A percentile compares a stretch with the other conserved stretches of the same genome.
Conservation (phyloP, 371 early-diverging fungal species). For the Dinochytrium kinnereticum region DNA sequence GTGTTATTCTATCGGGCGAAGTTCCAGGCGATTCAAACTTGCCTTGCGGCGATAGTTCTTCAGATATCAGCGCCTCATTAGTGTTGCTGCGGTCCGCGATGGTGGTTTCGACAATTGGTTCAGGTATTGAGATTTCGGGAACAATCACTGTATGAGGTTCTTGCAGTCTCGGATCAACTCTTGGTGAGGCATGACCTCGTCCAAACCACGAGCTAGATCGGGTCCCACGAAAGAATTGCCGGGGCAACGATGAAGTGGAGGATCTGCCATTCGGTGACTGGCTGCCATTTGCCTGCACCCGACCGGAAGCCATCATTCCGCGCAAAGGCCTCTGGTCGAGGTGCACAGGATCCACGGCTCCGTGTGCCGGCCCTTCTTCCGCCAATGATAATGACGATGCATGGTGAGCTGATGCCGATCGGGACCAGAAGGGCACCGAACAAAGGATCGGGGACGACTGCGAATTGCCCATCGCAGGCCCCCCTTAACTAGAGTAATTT, state of each 20-base stretch:
- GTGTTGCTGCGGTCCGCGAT: too few relatives aligned
- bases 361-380: too few relatives aligned
- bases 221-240: background rate
- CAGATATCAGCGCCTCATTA: too few relatives aligned
- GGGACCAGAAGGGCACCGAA: background rate
- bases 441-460: background rate
- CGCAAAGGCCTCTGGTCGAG: background rate
- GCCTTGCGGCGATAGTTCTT: too few relatives aligned
- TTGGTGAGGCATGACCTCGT: background rate
- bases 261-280: background rate
- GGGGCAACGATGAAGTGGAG: background rate
- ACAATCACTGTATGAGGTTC: background rate
- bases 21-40: too few relatives aligned
- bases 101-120: too few relatives aligned
- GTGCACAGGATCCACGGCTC: background rate
- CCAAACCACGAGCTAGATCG: background rate
- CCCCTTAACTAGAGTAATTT: too few relatives aligned
- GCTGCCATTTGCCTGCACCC: background rate
- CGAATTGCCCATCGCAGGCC: background rate
- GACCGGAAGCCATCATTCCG: background rate
- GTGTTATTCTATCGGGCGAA: too few relatives aligned
- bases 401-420: background rate
- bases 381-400: too few relatives aligned
- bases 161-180: background rate
- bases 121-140: too few relatives aligned